Conservation (phyloP, 2,329 filamentous ascomycete species). For the Colletotrichum spinosum region DNA sequence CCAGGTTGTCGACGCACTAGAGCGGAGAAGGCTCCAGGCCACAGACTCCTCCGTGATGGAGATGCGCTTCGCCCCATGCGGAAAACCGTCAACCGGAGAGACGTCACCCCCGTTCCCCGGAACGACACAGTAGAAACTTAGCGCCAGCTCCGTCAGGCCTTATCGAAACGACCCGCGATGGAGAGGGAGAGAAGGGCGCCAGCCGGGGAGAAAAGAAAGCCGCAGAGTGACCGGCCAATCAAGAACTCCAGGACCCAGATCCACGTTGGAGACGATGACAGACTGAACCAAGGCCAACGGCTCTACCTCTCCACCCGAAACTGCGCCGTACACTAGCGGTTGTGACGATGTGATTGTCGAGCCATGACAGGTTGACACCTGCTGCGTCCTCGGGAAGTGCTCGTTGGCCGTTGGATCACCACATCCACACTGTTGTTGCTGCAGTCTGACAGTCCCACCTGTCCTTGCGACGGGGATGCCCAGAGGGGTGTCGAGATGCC, state of each 20-base stretch:
- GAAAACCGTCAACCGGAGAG: conserved; percentile 12
- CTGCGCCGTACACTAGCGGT: too few relatives aligned
- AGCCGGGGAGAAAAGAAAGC: conserved; percentile 28
- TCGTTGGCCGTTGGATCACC: too few relatives aligned
- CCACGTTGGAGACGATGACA: too few relatives aligned
- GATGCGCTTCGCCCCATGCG: conserved; percentile 15
- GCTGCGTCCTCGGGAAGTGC: too few relatives aligned
- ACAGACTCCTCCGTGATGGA: not conserved
- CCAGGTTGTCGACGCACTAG: conserved; percentile 7
- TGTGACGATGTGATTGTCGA: too few relatives aligned
- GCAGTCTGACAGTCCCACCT: not conserved
- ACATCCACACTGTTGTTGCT: not conserved
- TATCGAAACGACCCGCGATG: conserved; percentile 21
- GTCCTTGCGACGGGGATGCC: conserved; percentile 1
- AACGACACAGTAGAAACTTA: not conserved
- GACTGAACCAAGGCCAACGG: too few relatives aligned
- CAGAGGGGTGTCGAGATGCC: not conserved
- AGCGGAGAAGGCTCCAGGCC: conserved; percentile 9
- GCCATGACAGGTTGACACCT: too few relatives aligned
- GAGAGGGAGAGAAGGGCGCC: conserved; percentile 17
- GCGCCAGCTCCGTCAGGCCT: conserved; percentile 9
- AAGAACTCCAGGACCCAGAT: too few relatives aligned
- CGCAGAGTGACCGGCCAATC: not conserved
- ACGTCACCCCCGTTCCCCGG: conserved; percentile 26
- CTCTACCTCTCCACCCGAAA: too few relatives aligned